These are phyloP conservation scores for Fusarium robinianum DNA, from an alignment of 2,329 filamentous ascomycete species.

Conservation along the genomic window DNA sequence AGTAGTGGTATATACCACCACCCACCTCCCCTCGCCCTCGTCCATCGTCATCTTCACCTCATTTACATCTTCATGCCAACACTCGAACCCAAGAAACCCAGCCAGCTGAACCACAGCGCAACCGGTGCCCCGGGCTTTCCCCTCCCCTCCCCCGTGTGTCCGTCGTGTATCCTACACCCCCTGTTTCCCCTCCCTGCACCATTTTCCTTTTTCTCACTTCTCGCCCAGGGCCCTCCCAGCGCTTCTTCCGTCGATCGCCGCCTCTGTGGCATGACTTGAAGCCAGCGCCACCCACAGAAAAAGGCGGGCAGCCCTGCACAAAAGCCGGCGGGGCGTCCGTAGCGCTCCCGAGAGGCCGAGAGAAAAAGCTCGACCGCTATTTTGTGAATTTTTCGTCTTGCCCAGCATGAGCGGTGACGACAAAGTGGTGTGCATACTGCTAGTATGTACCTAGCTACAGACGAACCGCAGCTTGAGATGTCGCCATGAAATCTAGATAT, in stretches of 20 bases:
- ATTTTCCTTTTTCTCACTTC: not conserved
- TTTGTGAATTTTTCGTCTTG: too few species aligned
- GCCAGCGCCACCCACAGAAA: constrained; percentile 6
- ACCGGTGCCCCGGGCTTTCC: constrained; percentile 15
- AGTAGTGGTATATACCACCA: too few species aligned
- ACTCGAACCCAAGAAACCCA: constrained; percentile 8
- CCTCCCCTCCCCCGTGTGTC: constrained; percentile 2
- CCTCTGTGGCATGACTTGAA: constrained; percentile 4
- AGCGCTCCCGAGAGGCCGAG: constrained; percentile 2
- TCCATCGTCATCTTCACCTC: constrained; percentile 19
- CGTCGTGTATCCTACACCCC: not conserved
- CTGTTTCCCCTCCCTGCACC: not conserved
- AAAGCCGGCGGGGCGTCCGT: constrained; percentile 6
- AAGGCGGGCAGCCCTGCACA: too few species aligned
- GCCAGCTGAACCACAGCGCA: constrained; percentile 17
- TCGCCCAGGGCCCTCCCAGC: too few species aligned
- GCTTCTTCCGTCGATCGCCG: constrained; percentile 2
- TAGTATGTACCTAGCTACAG: too few species aligned
- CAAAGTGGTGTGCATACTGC: too few species aligned
- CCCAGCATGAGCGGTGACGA: too few species aligned
- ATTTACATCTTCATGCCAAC: constrained; percentile 32
- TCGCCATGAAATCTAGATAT: too few species aligned
- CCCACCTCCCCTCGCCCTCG: not conserved
- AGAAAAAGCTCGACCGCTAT: too few species aligned
- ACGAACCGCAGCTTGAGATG: too few species aligned